Evolutionary conservation across 371 early-diverging fungal genomes (phyloP).

Genomic region (Actinomucor elegans): DNA sequence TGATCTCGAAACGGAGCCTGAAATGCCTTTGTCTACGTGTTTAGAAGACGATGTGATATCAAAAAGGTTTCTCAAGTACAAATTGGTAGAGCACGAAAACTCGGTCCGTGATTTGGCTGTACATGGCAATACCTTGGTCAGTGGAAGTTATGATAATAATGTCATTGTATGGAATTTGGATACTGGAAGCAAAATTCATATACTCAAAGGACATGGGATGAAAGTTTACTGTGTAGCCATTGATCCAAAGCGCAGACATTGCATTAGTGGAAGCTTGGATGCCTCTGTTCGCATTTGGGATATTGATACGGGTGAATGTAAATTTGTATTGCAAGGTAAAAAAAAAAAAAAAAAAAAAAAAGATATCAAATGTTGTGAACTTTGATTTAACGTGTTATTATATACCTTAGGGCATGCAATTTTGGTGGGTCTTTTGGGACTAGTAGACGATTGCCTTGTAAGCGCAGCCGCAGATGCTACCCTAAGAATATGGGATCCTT

Average conservation of each 20-base stretch:
- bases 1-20: slow-evolving; percentile 60
- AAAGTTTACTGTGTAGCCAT: slow-evolving; percentile 94
- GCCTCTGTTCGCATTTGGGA: slow-evolving; percentile 97
- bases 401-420: slow-evolving; percentile 91
- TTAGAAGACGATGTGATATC: slow-evolving; percentile 20
- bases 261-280: slow-evolving; percentile 97
- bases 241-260: slow-evolving; percentile 77
- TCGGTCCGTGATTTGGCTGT: slow-evolving; percentile 96
- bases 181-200: slow-evolving; percentile 63
- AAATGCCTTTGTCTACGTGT: slow-evolving; percentile 9
- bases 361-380: no score
- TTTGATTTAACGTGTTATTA: no score
- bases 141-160: slow-evolving; percentile 95
- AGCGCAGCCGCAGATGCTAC: slow-evolving; percentile 96
- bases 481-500: slow-evolving; percentile 92
- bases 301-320: slow-evolving; percentile 76
- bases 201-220: slow-evolving; percentile 79
- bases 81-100: slow-evolving; percentile 82
- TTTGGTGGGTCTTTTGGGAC: slow-evolving; percentile 89
- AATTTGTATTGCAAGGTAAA: slow-evolving; percentile 55
- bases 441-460: slow-evolving; percentile 81
- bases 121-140: slow-evolving; percentile 83
- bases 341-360: no score
- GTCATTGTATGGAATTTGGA: slow-evolving; percentile 92
- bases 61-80: slow-evolving; percentile 41